Evolutionary conservation across 2,329 filamentous ascomycete species (phyloP).

Genomic region (Tolypocladium sp.): DNA sequence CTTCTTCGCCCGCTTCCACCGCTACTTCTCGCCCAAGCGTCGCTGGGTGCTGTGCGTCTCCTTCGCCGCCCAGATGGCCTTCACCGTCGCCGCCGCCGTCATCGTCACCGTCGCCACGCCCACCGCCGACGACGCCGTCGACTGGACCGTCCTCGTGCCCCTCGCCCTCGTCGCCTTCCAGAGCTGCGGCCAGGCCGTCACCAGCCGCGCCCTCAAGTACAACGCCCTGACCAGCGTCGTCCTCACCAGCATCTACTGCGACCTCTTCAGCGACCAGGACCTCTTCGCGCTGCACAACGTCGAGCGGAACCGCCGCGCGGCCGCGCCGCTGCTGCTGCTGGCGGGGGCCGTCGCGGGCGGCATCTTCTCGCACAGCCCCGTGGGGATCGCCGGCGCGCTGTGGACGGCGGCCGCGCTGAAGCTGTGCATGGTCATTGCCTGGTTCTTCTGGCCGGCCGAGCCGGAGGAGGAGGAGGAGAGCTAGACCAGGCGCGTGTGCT

Average conservation of each 20-base stretch:
- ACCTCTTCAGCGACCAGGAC: conserved; percentile 59
- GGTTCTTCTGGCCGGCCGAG: conserved; percentile 52
- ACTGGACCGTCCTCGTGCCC: conserved; percentile 55
- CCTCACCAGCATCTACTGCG: conserved; percentile 73
- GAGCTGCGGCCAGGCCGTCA: conserved; percentile 69
- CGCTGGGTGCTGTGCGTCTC: conserved; percentile 57
- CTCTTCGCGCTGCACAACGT: conserved; percentile 34
- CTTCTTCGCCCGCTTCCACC: conserved; percentile 61
- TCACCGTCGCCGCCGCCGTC: conserved; percentile 42
- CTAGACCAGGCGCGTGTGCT: not conserved
- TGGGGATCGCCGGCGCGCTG: conserved; percentile 43
- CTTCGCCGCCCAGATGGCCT: conserved; percentile 41
- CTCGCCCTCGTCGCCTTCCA: conserved; percentile 67
- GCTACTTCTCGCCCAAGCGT: conserved; percentile 47
- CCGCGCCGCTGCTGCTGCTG: conserved; percentile 39
- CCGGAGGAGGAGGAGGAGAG: conserved; percentile 18
- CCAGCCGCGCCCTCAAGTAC: conserved; percentile 59
- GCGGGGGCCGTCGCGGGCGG: conserved; percentile 42
- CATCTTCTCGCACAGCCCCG: conserved; percentile 33
- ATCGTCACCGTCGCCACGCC: conserved; percentile 41
- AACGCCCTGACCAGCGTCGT: conserved; percentile 69
- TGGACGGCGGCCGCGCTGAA: conserved; percentile 54
- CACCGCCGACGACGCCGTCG: conserved; percentile 30
- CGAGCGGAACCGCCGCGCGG: conserved; percentile 41
- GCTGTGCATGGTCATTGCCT: conserved; percentile 42